Conservation (phyloP, 2,329 filamentous ascomycete genomes). For the Venturia nashicola region DNA sequence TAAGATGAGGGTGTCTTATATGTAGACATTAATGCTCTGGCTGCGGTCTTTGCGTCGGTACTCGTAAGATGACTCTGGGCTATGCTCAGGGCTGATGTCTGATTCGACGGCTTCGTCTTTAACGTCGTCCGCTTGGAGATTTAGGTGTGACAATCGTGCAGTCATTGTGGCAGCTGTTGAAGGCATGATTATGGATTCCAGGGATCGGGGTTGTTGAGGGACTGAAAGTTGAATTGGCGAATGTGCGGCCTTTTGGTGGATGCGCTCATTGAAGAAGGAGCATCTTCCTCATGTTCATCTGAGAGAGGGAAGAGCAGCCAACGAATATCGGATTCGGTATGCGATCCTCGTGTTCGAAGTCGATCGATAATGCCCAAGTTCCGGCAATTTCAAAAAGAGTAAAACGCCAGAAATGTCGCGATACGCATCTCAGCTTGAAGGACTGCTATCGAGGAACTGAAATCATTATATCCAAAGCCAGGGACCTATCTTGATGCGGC, state of each 20-base stretch:
- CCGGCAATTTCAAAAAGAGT: neutral
- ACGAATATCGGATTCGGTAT: neutral
- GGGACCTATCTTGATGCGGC: too few species aligned
- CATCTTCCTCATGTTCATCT: neutral
- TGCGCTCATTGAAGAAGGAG: neutral
- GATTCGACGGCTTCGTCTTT: neutral
- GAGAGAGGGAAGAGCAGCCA: neutral
- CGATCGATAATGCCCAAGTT: neutral
- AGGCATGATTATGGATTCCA: neutral
- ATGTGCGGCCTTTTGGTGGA: neutral
- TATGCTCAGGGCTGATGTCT: neutral
- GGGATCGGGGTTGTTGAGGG: neutral
- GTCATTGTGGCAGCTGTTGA: neutral
- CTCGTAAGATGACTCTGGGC: neutral
- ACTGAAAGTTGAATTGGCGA: neutral
- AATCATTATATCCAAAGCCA: neutral
- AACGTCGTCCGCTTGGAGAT: neutral
- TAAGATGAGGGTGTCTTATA: neutral
- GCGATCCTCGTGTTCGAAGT: neutral
- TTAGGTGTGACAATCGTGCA: neutral
- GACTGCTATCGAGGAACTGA: neutral
- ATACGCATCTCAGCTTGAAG: neutral
- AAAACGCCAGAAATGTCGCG: neutral
- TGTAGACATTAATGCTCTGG: constrained; percentile 10
- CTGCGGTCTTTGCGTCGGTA: neutral